Base-by-base conservation (phyloP, 495 filamentous ascomycete species). In the Jackrogersella multiformis region DNA sequence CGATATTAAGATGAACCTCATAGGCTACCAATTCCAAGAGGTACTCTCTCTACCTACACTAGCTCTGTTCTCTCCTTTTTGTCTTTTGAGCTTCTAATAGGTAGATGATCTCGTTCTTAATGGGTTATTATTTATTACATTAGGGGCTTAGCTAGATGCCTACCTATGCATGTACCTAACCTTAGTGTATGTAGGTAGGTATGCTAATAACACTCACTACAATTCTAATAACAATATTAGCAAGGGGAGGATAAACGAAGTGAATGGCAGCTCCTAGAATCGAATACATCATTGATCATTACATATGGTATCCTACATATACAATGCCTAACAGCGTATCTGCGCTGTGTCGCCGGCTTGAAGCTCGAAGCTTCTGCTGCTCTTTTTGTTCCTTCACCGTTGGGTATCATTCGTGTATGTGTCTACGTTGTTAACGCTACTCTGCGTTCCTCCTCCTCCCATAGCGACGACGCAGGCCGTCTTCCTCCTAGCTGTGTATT, bases 201-300 rank as follows among this genome's bases (percentile, higher is more conserved):
- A 35, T 7, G 15, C 12, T 23, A 12, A 23, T 23, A 12, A 23
- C 15, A 23, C 8, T 3, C 20, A 45, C 41, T 23, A 9, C 12
- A 15, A 48, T 15, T 30, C 45, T 18, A 10, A 32, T 26, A 18
- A 26, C 18, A 45, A 3, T 30, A 30, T 30, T 30, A 30, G 26
- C 20, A 13, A 20, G n/a, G 18, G 18, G 42, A 36, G 26, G 18
- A 1, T 2, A 13, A 13, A 13, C 0, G 41, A 12, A 56, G 8
- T 30, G n/a, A 35, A 21, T 56, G 55, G 21, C 56, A 64, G 56
- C 61, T 38, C 35, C 5, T 55, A 58, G 66, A 69, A 69, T 69
- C 28, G 60, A 69, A 69, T 51, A 36, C 61, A n/a, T 49, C 66
- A 36, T 60, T 69, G 56, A 61, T 42, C 63, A 69, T 69, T 64